Evolutionary conservation across 2,329 filamentous ascomycete genomes (phyloP).

Genomic region (Pseudonectria buxi): DNA sequence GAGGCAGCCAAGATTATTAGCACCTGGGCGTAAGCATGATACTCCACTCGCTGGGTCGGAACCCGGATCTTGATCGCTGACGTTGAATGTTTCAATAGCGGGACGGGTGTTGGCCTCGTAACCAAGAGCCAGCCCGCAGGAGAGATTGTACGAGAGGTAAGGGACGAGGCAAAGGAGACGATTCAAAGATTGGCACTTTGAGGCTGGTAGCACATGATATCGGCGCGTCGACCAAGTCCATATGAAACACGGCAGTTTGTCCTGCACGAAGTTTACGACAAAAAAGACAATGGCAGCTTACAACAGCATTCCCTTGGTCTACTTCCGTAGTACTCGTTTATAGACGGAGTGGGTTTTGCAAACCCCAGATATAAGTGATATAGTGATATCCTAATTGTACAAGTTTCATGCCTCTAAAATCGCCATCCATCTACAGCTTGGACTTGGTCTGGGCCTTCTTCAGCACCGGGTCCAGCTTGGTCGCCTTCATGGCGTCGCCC

Average conservation of each 20-base stretch:
- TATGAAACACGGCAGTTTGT: too few relatives aligned
- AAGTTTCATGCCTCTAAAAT: slow-evolving; percentile 4
- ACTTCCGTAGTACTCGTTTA: too few relatives aligned
- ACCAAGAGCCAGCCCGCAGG: slow-evolving; percentile 33
- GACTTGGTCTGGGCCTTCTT: slow-evolving; percentile 80
- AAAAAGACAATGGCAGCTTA: too few relatives aligned
- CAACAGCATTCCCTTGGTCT: too few relatives aligned
- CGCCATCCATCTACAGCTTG: slow-evolving; percentile 57
- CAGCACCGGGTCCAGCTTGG: slow-evolving; percentile 88
- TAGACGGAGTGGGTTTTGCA: too few relatives aligned
- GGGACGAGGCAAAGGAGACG: slow-evolving; percentile 29
- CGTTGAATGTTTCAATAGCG: slow-evolving; percentile 21
- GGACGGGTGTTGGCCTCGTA: slow-evolving; percentile 40
- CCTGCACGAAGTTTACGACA: too few relatives aligned
- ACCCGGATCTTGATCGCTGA: background rate
- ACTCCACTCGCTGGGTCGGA: background rate
- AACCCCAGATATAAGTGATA: slow-evolving; percentile 1
- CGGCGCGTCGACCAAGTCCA: background rate
- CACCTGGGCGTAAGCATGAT: slow-evolving; percentile 32
- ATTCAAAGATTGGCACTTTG: slow-evolving; percentile 21
- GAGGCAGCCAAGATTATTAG: slow-evolving; percentile 25
- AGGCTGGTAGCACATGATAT: slow-evolving; percentile 11
- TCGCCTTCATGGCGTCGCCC: slow-evolving; percentile 98
- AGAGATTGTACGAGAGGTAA: slow-evolving; percentile 37
- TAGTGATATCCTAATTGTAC: slow-evolving; percentile 17